phyloP scores from a whole-genome alignment of 106 monocot genomes.

The Phalaenopsis equestris region DNA sequence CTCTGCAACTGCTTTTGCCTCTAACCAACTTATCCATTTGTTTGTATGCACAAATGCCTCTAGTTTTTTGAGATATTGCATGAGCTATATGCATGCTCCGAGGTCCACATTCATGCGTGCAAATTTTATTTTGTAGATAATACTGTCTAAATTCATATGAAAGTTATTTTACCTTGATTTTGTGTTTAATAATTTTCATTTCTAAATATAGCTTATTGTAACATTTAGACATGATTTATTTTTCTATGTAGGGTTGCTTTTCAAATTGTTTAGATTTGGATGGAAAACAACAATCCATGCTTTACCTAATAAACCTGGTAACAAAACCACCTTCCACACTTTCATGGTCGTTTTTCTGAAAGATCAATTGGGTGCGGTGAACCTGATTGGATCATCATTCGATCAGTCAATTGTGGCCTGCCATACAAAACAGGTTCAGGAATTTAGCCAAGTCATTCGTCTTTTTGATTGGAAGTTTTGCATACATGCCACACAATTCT shows the following conservation, averaged over 20 bases:
- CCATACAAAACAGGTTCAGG: conserved; percentile 53
- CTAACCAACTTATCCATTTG: not conserved
- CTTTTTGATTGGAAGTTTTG: not conserved
- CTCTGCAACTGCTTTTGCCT: not conserved
- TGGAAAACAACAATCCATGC: conserved; percentile 60
- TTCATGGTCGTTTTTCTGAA: conserved; percentile 69
- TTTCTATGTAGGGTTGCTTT: conserved; percentile 58
- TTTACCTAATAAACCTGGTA: conserved; percentile 39
- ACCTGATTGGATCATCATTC: conserved; percentile 40
- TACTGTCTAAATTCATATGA: not conserved
- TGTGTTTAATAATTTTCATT: not conserved
- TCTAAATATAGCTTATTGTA: not conserved
- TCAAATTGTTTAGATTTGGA: conserved; percentile 80
- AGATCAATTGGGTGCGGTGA: conserved; percentile 26
- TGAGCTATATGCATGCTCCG: not conserved
- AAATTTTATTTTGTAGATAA: not conserved
- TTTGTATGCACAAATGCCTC: not conserved
- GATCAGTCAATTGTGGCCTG: conserved; percentile 25
- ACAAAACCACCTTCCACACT: conserved; percentile 57
- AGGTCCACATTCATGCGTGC: not conserved
- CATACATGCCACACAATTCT: too few relatives aligned
- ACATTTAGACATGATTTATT: not conserved
- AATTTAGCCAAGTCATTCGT: not conserved
- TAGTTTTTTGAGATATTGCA: not conserved
- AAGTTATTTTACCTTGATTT: not conserved